phyloP scores from a whole-genome alignment of 1,139 yeast genomes.

The Geotrichum fermentans region DNA sequence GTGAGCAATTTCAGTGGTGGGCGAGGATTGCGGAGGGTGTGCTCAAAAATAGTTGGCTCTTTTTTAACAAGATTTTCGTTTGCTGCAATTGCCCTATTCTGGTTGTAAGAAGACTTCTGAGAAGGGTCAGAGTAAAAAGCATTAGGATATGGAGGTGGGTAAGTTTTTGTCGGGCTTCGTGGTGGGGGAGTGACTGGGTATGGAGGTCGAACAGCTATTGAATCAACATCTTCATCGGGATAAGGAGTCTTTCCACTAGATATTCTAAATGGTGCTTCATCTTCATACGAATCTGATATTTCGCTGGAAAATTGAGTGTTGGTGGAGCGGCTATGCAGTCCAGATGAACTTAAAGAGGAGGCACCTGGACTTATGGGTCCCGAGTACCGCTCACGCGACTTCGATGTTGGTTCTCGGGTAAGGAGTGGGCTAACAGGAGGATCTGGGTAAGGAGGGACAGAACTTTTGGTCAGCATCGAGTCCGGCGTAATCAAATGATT shows the following conservation, averaged over 20 bases:
- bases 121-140: conserved; percentile 5
- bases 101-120: not conserved
- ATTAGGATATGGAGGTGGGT: conserved; percentile 3
- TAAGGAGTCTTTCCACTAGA: conserved; percentile 2
- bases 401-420: conserved; percentile 1
- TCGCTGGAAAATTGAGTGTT: conserved; percentile 17
- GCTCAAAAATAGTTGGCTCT: not conserved
- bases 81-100: not conserved
- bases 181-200: conserved; percentile 11
- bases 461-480: not conserved
- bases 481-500: not conserved
- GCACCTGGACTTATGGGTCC: conserved; percentile 13
- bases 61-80: not conserved
- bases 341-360: conserved; percentile 17
- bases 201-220: not conserved
- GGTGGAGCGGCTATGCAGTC: conserved; percentile 17
- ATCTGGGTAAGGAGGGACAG: conserved; percentile 1
- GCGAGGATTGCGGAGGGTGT: not conserved
- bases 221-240: not conserved
- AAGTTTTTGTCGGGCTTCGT: conserved; percentile 8
- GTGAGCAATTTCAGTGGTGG: conserved; percentile 3
- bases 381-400: not conserved
- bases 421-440: conserved; percentile 3
- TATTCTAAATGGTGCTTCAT: conserved; percentile 3
- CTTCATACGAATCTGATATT: conserved; percentile 11